phyloP scores from a whole-genome alignment of 2,329 filamentous ascomycete genomes.

The Monilinia fructicola region DNA sequence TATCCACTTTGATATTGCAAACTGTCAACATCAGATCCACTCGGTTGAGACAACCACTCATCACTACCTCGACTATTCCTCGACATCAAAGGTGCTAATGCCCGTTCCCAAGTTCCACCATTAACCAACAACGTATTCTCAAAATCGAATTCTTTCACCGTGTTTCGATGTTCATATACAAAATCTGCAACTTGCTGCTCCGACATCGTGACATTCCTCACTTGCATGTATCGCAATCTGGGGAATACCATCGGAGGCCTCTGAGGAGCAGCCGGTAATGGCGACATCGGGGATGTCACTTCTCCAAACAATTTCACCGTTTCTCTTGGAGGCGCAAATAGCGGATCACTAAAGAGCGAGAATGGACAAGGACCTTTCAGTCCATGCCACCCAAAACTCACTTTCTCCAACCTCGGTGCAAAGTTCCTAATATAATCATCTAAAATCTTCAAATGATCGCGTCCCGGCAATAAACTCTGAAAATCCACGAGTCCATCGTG shows the following conservation, averaged over 20 bases:
- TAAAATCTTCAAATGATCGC: slow-evolving; percentile 74
- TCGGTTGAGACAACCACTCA: slow-evolving; percentile 43
- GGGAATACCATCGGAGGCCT: slow-evolving; percentile 64
- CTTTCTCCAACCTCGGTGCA: slow-evolving; percentile 62
- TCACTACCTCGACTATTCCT: slow-evolving; percentile 43
- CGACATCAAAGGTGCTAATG: slow-evolving; percentile 66
- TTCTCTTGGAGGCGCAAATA: slow-evolving; percentile 58
- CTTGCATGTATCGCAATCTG: slow-evolving; percentile 63
- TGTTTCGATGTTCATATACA: slow-evolving; percentile 64
- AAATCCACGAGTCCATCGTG: slow-evolving; percentile 70
- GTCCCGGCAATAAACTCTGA: slow-evolving; percentile 56
- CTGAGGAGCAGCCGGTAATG: slow-evolving; percentile 53
- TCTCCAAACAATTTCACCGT: slow-evolving; percentile 62
- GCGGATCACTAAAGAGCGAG: slow-evolving; percentile 61
- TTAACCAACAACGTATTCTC: slow-evolving; percentile 69
- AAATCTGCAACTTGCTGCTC: slow-evolving; percentile 69
- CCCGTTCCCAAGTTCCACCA: slow-evolving; percentile 76
- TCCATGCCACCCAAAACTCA: slow-evolving; percentile 77
- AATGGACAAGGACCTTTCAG: slow-evolving; percentile 71
- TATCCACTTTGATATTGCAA: slow-evolving; percentile 31
- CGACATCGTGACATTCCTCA: slow-evolving; percentile 73
- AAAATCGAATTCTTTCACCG: slow-evolving; percentile 76
- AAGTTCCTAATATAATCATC: slow-evolving; percentile 77
- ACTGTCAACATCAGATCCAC: slow-evolving; percentile 35
- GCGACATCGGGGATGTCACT: slow-evolving; percentile 64